Percentiles rank a stretch among this genome's conserved stretches.
These are phyloP conservation scores for Candida maesae DNA, from an alignment of 805 yeast species.

Conservation along the genomic window DNA sequence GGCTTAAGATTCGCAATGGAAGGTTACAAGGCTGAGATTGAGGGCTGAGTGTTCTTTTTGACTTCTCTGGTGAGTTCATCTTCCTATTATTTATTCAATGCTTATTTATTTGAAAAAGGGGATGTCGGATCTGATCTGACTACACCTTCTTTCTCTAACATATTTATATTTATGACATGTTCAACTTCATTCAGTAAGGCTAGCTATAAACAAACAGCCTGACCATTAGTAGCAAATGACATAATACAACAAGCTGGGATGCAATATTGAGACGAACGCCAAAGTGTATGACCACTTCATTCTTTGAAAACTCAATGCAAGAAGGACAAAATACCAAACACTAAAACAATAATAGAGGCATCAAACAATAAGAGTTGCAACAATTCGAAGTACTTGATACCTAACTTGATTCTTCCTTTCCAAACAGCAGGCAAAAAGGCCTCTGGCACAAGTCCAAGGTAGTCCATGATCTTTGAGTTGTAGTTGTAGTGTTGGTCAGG, in stretches of 20 bases:
- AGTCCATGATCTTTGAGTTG: constrained; percentile 21
- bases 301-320: constrained; percentile 9
- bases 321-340: constrained; percentile 21
- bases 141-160: too few relatives aligned
- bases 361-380: constrained; percentile 24
- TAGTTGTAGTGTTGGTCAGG: constrained; percentile 24
- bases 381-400: constrained; percentile 25
- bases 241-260: too few relatives aligned
- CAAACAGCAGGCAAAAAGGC: constrained; percentile 13
- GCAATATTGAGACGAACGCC: too few relatives aligned
- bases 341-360: constrained; percentile 19
- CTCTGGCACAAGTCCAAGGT: constrained; percentile 22
- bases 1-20: constrained; percentile 52
- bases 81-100: not conserved
- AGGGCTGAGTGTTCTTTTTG: constrained; percentile 1
- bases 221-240: too few relatives aligned
- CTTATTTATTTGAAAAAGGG: constrained; percentile 6
- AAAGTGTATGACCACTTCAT: not conserved
- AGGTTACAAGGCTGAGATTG: constrained; percentile 16
- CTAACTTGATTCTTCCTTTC: constrained; percentile 21
- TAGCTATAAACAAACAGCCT: too few relatives aligned
- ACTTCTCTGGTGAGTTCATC: not conserved
- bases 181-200: too few relatives aligned
- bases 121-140: too few relatives aligned
- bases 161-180: too few relatives aligned